Evolutionary conservation across 257 asterid genomes (phyloP), one percentile per base, ranked within the genome.

Genomic region (Mitragyna speciosa): DNA sequence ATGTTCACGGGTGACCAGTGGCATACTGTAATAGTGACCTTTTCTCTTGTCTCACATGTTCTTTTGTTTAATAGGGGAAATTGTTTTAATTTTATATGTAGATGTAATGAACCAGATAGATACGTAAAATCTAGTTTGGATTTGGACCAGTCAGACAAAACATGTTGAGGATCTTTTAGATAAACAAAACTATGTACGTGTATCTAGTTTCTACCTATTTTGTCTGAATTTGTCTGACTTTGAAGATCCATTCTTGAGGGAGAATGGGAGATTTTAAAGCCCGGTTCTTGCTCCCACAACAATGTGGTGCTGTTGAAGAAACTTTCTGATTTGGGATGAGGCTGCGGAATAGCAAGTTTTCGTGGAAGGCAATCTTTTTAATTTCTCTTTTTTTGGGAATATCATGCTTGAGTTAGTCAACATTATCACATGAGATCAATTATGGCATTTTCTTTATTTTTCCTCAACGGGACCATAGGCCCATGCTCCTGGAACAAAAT

Each of bases 1-100:
- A 11, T 28, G 64, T 15, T 78, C 70, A 69, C 54, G 52, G 66
- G 71, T 78, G 65, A 48, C 51, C 80, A 22, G 20, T 20, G 58
- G 11, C 24, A 6, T 65, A 14, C 10, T 14, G 43, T 14, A 14
- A 30, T 28, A 28, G 3, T 66, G 71, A 5, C 45, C 26, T 5
- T 28, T 28, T 19, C 2, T 49, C 30, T 54, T 31, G 20, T 31
- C 22, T 12, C 19, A n/a, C 36, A 16, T 16, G 9, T 14, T 67
- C 33, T n/a, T 19, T 36, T 28, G 6, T 64, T 0, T 3, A n/a
- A n/a, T 0, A n/a, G 5, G 19, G 36, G 8, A n/a, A 28, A 64
- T 26, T 64, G 11, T n/a, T 4, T 15, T 1, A 59, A 22, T 59
- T 24, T n/a, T 15, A 3, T n/a, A 8, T 11, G 5, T 61, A n/a